Evolutionary conservation across 208 protist genomes (phyloP), one percentile per base, ranked within the genome.

Genomic region (Leishmania amazonensis): DNA sequence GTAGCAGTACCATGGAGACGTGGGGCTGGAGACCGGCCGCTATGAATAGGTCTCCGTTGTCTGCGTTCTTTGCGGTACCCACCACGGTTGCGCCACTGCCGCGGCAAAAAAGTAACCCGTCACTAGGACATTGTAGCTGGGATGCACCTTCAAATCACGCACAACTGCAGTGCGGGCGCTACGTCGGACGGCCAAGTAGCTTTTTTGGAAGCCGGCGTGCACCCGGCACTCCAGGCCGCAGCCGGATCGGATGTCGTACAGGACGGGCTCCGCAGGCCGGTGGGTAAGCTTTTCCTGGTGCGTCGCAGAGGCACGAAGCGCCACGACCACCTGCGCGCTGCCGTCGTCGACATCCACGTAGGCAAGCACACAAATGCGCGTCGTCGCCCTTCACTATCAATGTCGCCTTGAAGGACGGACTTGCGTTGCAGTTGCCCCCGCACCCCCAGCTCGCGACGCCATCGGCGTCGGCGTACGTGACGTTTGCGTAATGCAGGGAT

Each of bases 81-180:
- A n/a, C 57, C 24, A 6, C 6, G 24, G 11, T 6, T n/a, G 24
- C 21, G 91, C 88, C 11, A 92, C 42, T 11, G 90, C 90, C 38
- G 76, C 90, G 49, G 89, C 91, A 40, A 93, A 76, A 19, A 85
- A 91, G 87, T 94, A 89, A 19, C 91, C 91, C 11, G 87, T 90
- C 31, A 91, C 80, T 28, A 91, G 64, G 3, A 91, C 31, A n/a
- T 65, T 19, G 70, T 78, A 80, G 7, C 13, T 68, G 11, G 84
- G 84, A 75, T 89, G 65, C 38, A 51, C 28, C n/a, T 1, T 51
- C 38, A 85, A 68, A 8, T 87, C 81, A 40, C 21, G 8, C 28
- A 68, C 15, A n/a, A 90, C 74, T 0, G 73, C 81, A 9, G 21
- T 8, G 47, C 53, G 53, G 35, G 88, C 40, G 13, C 60, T 13